These are phyloP conservation scores for Neofusicoccum sp. DNA, from an alignment of 2,329 filamentous ascomycete species.

Conservation along the genomic window DNA sequence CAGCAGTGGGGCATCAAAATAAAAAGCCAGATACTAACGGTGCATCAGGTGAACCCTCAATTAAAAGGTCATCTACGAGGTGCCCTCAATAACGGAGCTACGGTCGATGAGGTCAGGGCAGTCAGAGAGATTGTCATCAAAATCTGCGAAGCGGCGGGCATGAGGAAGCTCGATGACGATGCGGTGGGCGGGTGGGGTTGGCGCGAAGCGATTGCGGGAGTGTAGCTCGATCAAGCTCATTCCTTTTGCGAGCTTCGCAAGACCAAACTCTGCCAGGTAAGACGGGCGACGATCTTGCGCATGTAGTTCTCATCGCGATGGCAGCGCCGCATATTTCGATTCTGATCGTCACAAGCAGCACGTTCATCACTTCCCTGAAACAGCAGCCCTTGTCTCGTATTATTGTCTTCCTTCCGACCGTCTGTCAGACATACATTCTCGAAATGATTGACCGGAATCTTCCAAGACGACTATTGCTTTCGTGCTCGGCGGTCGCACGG, in stretches of 20 bases:
- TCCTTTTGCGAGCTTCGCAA: slow-evolving; percentile 16
- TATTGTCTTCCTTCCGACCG: neutral
- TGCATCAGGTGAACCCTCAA: slow-evolving; percentile 52
- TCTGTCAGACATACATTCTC: neutral
- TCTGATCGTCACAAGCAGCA: slow-evolving; percentile 2
- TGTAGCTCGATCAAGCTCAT: slow-evolving; percentile 31
- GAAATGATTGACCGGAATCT: neutral
- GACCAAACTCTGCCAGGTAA: neutral
- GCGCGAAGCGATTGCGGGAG: slow-evolving; percentile 48
- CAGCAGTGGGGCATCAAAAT: neutral
- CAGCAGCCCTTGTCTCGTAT: slow-evolving; percentile 1
- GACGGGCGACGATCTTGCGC: slow-evolving; percentile 2
- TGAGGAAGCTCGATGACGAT: slow-evolving; percentile 44
- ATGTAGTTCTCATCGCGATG: neutral
- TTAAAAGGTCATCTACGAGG: slow-evolving; percentile 57
- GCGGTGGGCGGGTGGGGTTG: slow-evolving; percentile 50
- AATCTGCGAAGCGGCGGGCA: slow-evolving; percentile 53
- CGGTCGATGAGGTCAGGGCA: slow-evolving; percentile 52
- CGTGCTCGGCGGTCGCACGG: slow-evolving; percentile 1
- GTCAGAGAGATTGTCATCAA: slow-evolving; percentile 51
- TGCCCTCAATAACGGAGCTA: slow-evolving; percentile 54
- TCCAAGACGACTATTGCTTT: slow-evolving; percentile 1
- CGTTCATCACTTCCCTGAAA: neutral
- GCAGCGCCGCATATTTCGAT: neutral
- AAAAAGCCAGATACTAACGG: neutral